Evolutionary conservation across 352 stramenopile genomes (phyloP).

Genomic region (Pythium rhizo-oryzae): DNA sequence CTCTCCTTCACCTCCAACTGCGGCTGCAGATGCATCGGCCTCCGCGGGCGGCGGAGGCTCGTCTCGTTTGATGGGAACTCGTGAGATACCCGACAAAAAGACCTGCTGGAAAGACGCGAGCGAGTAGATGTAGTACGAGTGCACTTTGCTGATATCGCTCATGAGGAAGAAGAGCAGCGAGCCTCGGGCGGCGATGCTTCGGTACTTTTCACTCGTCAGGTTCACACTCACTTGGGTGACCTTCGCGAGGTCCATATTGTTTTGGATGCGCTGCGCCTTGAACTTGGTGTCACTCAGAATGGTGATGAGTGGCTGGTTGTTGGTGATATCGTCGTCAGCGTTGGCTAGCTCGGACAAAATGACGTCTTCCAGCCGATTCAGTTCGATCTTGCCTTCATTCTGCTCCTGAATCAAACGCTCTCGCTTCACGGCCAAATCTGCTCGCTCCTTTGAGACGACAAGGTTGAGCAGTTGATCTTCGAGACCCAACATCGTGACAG

Average conservation of each 20-base stretch:
- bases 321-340: constrained; percentile 96
- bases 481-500: constrained; percentile 91
- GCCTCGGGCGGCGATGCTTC: constrained; percentile 92
- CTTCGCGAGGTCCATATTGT: constrained; percentile 93
- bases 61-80: constrained; percentile 64
- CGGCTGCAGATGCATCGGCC: constrained; percentile 26
- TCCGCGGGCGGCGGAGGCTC: constrained; percentile 45
- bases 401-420: constrained; percentile 94
- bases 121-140: constrained; percentile 98
- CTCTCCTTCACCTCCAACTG: constrained; percentile 31
- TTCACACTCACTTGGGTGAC: constrained; percentile 93
- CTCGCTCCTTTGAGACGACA: constrained; percentile 92
- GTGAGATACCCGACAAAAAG: constrained; percentile 95
- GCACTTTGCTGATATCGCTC: constrained; percentile 97
- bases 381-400: constrained; percentile 96
- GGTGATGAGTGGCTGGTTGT: constrained; percentile 96
- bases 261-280: constrained; percentile 91
- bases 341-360: constrained; percentile 95
- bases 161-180: constrained; percentile 97
- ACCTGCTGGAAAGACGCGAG: constrained; percentile 96
- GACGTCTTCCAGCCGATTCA: constrained; percentile 96
- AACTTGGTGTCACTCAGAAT: constrained; percentile 96
- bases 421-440: constrained; percentile 79
- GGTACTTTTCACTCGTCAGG: constrained; percentile 95
- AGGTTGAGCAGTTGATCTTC: constrained; percentile 94